Evolutionary conservation across 1,284 basidiomycete species (phyloP), one percentile per base, ranked within the genome.

Genomic region (Stygiomarasmius scandens): DNA sequence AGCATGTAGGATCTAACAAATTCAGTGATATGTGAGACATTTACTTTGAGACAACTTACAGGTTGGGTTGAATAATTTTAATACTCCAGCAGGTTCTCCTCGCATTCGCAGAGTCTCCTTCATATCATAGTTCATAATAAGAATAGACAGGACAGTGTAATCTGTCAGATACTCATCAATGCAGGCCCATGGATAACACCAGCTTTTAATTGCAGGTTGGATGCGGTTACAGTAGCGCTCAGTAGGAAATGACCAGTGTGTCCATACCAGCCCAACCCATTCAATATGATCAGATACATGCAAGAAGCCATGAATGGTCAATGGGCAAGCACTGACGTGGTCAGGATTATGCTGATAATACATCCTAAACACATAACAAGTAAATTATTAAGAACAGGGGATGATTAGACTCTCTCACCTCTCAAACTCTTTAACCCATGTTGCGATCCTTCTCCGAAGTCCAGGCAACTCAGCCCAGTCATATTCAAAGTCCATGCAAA

Each of bases 201-300:
- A 62, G 32, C 72, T 74, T 41, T 61, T 56, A 43, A 73, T 68
- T 9, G 61, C 61, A 5, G 54, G 69, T 34, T 69, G 56, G 1
- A 75, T 52, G 24, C 52, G 45, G 1, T 72, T 72, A 61, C 75
- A 77, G 49, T 64, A 77, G 0, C 73, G 64, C 55, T 79, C 76
- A 66, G 75, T 72, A 2, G 61, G 68, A 58, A 74, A 78, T 2
- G 73, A 68, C 77, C 77, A 78, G 2, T 64, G 66, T 3, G 66
- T 60, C 75, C 74, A 77, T 0, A 69, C 63, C 2, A 75, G 75
- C 1, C 75, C 75, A 50, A 65, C 64, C 2, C 55, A 52, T 0
- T 56, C 48, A n/a, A 78, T 73, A 49, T 69, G 64, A 34, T 71
- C 64, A 1, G 67, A 62, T 49, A 77, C 56, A 50, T 78, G 76